Conservation (phyloP, 1,284 basidiomycete genomes). For the Apiotrichum akiyoshidainum region DNA sequence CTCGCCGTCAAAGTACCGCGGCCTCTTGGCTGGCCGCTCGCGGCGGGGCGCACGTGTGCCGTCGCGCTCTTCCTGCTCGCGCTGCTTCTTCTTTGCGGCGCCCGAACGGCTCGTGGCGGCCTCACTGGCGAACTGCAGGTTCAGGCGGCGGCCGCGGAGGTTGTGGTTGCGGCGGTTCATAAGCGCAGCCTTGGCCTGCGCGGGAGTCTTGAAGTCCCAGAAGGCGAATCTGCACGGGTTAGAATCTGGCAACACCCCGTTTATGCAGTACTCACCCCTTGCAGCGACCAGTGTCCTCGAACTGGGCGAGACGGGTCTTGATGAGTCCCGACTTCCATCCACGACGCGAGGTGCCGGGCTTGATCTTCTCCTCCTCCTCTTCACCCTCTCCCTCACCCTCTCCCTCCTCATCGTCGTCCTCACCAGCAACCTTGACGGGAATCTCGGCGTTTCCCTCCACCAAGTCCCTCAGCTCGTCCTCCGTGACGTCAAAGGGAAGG, state of each 20-base stretch:
- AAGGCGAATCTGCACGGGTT: constrained; percentile 76
- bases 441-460: constrained; percentile 43
- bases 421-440: background rate
- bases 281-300: constrained; percentile 89
- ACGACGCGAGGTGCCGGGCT: constrained; percentile 24
- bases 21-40: constrained; percentile 10
- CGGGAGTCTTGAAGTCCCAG: constrained; percentile 77
- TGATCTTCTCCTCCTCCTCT: constrained; percentile 41
- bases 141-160: constrained; percentile 64
- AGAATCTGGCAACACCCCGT: constrained; percentile 5
- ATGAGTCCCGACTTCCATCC: constrained; percentile 66
- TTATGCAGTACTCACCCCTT: constrained; percentile 69
- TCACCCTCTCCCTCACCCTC: constrained; percentile 32
- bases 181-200: constrained; percentile 76
- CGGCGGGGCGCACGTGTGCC: constrained; percentile 5
- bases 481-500: constrained; percentile 69
- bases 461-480: constrained; percentile 61
- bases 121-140: constrained; percentile 45
- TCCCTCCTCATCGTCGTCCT: constrained; percentile 23
- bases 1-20: constrained; percentile 18
- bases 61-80: constrained; percentile 10
- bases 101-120: constrained; percentile 40
- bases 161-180: constrained; percentile 79
- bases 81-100: constrained; percentile 12
- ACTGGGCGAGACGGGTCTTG: constrained; percentile 88